These are phyloP conservation scores for Pseudomicrostroma phylloplanum DNA, from an alignment of 1,284 basidiomycete genomes.

Conservation along the genomic window DNA sequence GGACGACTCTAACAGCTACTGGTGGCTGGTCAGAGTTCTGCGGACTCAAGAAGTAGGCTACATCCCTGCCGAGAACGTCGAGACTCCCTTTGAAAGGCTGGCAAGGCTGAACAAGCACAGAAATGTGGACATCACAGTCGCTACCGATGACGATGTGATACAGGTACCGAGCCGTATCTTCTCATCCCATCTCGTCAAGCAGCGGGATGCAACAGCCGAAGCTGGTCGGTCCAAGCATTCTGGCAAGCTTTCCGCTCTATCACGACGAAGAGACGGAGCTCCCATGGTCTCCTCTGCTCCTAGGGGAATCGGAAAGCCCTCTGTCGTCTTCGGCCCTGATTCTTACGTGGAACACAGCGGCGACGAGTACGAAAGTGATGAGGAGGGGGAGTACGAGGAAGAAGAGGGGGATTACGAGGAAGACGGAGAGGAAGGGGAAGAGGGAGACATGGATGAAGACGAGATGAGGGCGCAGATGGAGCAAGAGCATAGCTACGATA, in stretches of 20 bases:
- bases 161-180: constrained; percentile 35
- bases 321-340: constrained; percentile 43
- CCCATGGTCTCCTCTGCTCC: not conserved
- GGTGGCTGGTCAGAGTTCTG: constrained; percentile 50
- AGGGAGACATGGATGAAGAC: constrained; percentile 18
- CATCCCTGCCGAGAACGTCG: constrained; percentile 98
- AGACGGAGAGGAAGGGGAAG: constrained; percentile 16
- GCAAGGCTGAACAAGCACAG: constrained; percentile 94
- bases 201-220: constrained; percentile 21
- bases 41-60: constrained; percentile 86
- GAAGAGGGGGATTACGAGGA: constrained; percentile 29
- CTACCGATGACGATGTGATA: constrained; percentile 48
- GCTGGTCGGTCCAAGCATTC: constrained; percentile 37
- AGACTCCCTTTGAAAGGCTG: constrained; percentile 92
- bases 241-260: constrained; percentile 48
- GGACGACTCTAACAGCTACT: constrained; percentile 50
- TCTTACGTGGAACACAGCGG: constrained; percentile 48
- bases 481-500: not conserved
- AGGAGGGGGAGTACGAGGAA: constrained; percentile 23
- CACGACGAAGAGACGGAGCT: constrained; percentile 33
- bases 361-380: constrained; percentile 36
- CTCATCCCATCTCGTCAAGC: constrained; percentile 41
- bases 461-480: constrained; percentile 25
- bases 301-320: constrained; percentile 19
- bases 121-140: constrained; percentile 68